Evolutionary conservation across 2,329 filamentous ascomycete species (phyloP), one percentile per base, ranked within the genome.

Genomic region (Lizonia empirigonia): DNA sequence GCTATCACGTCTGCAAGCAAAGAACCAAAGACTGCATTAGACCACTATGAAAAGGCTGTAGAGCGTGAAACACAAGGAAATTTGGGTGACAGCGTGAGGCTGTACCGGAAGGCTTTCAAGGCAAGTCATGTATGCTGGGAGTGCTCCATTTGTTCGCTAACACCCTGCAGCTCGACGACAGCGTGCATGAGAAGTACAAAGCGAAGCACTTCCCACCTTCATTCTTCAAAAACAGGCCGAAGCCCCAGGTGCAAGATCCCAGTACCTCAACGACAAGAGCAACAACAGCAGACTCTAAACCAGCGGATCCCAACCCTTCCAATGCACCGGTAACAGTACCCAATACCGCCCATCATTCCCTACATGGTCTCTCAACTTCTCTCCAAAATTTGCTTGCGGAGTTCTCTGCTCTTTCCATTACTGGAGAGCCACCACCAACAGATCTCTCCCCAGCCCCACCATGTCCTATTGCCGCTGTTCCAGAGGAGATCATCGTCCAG

Each of bases 41-140:
- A 97, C 63, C 90, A 96, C 72, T 97, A 94, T 65, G 94, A 97
- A 71, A 85, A 84, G 69, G 94, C 93, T 3, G 92, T 96, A 48
- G 89, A 95, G 74, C 91, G 87, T 72, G 94, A 99, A 75, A 83
- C 82, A 0, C 84, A 89, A 63, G 94, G 94, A 0, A 94, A 85
- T 56, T 79, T 97, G 41, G 91, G 92, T 5, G 93, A 97, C 57
- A 97, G 93, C 69, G 72, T 99, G 47, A 85, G 83, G 59, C 82
- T 95, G 41, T 99, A 99, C 73, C 85, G 94, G 37, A 91, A 88
- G 72, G 94, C 94, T 1, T 97, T 96, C 72, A 85, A 88, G 70
- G 90, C 93, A 75, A 51, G 80, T 66, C 6, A n/a, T n/a, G n/a
- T n/a, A n/a, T n/a, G n/a, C n/a, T n/a, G n/a, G n/a, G n/a, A n/a